Evolutionary conservation across 495 filamentous ascomycete genomes (phyloP).

Genomic region (Pseudotulostoma volvatum): DNA sequence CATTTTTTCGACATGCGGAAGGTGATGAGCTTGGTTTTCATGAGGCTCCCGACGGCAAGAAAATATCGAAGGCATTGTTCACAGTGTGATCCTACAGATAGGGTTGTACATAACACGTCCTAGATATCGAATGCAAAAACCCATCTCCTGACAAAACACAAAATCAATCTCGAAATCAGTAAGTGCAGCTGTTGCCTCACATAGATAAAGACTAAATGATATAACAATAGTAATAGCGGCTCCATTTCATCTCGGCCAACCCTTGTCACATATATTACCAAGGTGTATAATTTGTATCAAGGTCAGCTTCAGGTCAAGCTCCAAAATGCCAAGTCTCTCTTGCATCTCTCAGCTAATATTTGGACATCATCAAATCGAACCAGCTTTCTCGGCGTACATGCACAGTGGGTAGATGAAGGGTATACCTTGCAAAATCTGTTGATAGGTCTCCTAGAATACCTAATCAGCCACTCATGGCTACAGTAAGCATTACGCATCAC

Average conservation of each 20-base stretch:
- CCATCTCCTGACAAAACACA: not conserved
- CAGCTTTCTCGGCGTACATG: not conserved
- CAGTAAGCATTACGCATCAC: not conserved
- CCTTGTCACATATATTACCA: not conserved
- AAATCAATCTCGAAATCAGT: not conserved
- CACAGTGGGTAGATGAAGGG: not conserved
- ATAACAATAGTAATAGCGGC: not conserved
- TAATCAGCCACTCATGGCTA: not conserved
- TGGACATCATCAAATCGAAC: not conserved
- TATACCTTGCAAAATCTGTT: not conserved
- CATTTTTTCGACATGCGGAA: not conserved
- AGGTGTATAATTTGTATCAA: not conserved
- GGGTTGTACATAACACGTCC: not conserved
- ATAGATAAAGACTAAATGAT: not conserved
- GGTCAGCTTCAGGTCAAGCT: not conserved
- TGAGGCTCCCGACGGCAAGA: not conserved
- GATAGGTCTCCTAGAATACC: not conserved
- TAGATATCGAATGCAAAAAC: not conserved
- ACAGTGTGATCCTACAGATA: not conserved
- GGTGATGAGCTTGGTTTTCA: not conserved
- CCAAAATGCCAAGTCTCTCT: not conserved
- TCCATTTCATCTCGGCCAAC: not conserved
- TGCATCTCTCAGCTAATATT: not conserved
- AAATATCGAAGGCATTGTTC: not conserved
- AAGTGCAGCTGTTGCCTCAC: not conserved